A percentile compares a stretch with the other conserved stretches of the same genome.
These are phyloP conservation scores for Fusarium phyllophilum DNA, from an alignment of 2,329 filamentous ascomycete species.

Conservation along the genomic window DNA sequence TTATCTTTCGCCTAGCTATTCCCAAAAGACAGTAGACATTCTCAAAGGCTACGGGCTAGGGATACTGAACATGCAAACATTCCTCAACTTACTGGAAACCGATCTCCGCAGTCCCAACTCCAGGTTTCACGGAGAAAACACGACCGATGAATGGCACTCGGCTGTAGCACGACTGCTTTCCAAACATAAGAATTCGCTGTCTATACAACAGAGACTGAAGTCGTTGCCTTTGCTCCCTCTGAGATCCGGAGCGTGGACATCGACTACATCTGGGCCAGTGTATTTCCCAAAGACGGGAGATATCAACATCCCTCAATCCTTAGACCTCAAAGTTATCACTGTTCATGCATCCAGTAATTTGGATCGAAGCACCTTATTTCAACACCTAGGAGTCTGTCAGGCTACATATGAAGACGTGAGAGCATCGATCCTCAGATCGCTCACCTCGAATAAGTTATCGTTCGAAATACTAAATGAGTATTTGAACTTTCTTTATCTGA, in stretches of 20 bases:
- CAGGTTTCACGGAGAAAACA: fast-evolving
- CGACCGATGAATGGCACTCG: background rate
- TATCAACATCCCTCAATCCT: background rate
- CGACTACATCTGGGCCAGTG: background rate
- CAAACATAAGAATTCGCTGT: fast-evolving
- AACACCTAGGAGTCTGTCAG: constrained; percentile 2
- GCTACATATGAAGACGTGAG: background rate
- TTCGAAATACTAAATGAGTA: fast-evolving
- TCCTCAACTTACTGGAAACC: background rate
- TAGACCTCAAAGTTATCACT: background rate
- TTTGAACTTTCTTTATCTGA: background rate
- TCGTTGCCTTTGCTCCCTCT: constrained; percentile 12
- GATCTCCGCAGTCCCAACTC: background rate
- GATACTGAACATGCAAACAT: fast-evolving
- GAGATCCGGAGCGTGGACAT: background rate
- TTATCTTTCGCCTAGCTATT: constrained; percentile 12
- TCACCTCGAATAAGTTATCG: fast-evolving
- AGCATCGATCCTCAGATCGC: background rate
- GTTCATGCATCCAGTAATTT: background rate
- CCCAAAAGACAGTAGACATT: background rate
- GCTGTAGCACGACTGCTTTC: background rate
- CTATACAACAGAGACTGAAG: background rate
- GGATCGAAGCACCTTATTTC: background rate
- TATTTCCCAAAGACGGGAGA: constrained; percentile 7
- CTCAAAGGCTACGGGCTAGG: constrained; percentile 5